phyloP scores from a whole-genome alignment of 2,329 filamentous ascomycete genomes.

The Colletotrichum sojae region DNA sequence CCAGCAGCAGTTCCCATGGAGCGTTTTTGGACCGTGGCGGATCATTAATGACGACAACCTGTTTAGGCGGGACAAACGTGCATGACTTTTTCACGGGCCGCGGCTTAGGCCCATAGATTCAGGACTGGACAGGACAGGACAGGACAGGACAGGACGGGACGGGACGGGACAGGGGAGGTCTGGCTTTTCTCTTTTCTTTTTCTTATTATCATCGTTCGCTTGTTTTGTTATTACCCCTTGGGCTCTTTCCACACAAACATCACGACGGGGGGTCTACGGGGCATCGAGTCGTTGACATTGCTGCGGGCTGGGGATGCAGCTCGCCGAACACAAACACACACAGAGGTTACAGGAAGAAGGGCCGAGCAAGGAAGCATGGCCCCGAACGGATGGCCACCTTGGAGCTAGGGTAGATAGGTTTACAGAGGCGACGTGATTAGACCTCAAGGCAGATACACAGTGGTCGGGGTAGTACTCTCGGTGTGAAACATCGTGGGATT shows the following conservation, averaged over 20 bases:
- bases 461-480: too few relatives aligned
- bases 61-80: not conserved
- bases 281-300: constrained; percentile 6
- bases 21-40: not conserved
- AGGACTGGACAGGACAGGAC: constrained; percentile 8
- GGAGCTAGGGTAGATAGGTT: not conserved
- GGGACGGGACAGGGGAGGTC: too few relatives aligned
- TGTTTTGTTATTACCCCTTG: not conserved
- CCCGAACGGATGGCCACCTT: not conserved
- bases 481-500: too few relatives aligned
- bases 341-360: not conserved
- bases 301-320: constrained; percentile 7
- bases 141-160: not conserved
- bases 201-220: not conserved
- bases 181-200: not conserved
- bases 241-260: constrained; percentile 20
- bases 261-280: constrained; percentile 20
- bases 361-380: constrained; percentile 1
- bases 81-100: constrained; percentile 21
- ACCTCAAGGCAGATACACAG: constrained; percentile 10
- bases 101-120: constrained; percentile 24
- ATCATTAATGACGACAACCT: constrained; percentile 1
- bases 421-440: constrained; percentile 32
- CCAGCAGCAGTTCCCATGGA: too few relatives aligned
- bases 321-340: constrained; percentile 3